Base-by-base conservation (phyloP, 257 asterid species). In the Salvia splendens region DNA sequence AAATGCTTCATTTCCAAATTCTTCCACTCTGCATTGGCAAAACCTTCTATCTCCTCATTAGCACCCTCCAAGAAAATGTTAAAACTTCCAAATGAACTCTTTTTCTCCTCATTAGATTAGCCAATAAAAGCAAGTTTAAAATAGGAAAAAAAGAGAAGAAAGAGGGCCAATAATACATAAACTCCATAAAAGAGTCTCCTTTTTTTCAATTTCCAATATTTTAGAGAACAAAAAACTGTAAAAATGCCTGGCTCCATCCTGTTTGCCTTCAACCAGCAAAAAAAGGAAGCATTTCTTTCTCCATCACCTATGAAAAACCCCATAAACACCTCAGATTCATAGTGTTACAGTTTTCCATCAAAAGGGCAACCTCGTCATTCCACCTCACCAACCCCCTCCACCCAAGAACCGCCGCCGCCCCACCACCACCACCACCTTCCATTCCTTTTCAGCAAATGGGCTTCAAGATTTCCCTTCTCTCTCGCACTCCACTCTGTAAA, bases 181-280 rank as follows among this genome's bases (percentile, higher is more conserved):
- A 20, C 24, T 20, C 24, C 24, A 20, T 20, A 20, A 68, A 59
- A 58, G 16, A 30, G 41, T 40, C 70, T 2, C 30, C 43, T 68
- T 73, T 42, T 45, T 1, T 16, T 12, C 14, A 33, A 61, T 76
- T 54, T 55, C 20, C 30, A 20, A 59, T 35, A 35, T 51, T 54
- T 42, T n/a, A 33, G n/a, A 59, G 42, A 59, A 7, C 33, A 56
- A 59, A 78, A 69, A 68, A 68, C 73, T 66, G 70, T 56, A 68
- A 67, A 74, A 80, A 77, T 84, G 95, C 93, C 95, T 88, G 93
- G 95, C 90, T 82, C 76, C 92, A 82, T 80, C 92, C 86, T 88
- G 95, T 84, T 76, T 85, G 95, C 95, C 95, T 75, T 78, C 77
- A 76, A 83, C 86, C 82, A 84, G 73, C 82, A 69, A 77, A 76